Conservation (phyloP, 2,329 filamentous ascomycete species). For the Capronia epimyces region DNA sequence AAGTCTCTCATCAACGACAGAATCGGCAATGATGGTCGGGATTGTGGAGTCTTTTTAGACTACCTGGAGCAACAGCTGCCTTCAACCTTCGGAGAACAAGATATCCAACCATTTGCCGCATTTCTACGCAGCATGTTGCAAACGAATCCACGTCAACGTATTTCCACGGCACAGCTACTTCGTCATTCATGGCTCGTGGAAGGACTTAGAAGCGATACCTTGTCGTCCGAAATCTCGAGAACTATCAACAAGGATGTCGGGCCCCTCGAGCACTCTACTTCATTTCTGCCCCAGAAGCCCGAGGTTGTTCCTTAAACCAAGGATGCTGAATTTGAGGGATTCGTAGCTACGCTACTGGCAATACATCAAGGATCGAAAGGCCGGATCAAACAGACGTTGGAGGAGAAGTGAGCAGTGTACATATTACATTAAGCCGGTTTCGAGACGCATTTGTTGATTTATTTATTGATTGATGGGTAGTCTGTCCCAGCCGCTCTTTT, state of each 20-base stretch:
- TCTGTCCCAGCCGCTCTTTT: too few species aligned
- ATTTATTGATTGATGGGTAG: too few species aligned
- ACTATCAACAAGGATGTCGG: neutral
- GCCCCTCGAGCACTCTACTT: too few species aligned
- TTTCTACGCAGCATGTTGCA: neutral
- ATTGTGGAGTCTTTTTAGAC: neutral
- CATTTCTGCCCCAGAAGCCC: too few species aligned
- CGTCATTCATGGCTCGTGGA: neutral
- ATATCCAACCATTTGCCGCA: neutral
- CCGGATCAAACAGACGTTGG: too few species aligned
- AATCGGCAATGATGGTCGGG: neutral
- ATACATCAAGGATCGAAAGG: neutral
- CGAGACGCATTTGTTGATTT: too few species aligned
- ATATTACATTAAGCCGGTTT: too few species aligned
- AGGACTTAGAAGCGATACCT: neutral
- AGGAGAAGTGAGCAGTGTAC: too few species aligned
- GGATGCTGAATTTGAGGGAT: neutral
- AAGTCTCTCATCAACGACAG: neutral
- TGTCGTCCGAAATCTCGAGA: neutral
- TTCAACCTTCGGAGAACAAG: neutral
- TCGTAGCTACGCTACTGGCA: neutral
- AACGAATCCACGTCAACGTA: neutral
- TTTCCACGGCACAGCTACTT: neutral
- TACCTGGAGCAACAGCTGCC: neutral
- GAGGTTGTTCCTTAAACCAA: too few species aligned